Evolutionary conservation across 805 yeast species (phyloP).

Genomic region (Ogataea minuta): DNA sequence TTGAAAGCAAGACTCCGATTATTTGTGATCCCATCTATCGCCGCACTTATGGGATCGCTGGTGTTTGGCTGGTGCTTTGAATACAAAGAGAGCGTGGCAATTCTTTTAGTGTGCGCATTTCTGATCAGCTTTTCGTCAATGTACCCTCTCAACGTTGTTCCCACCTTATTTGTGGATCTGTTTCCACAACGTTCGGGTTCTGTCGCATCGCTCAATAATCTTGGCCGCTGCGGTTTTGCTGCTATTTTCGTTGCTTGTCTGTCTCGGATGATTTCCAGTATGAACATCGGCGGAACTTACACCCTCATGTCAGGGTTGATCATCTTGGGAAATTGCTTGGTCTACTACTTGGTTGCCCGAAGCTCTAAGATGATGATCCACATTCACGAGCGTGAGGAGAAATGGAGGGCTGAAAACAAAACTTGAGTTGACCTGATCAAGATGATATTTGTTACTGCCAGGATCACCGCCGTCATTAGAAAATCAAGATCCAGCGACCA

Average conservation of each 20-base stretch:
- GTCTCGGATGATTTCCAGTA: conserved; percentile 50
- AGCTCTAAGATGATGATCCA: conserved; percentile 21
- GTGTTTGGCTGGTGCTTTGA: conserved; percentile 76
- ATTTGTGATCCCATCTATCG: conserved; percentile 39
- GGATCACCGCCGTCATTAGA: too few species aligned
- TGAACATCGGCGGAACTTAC: conserved; percentile 76
- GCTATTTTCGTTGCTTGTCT: conserved; percentile 72
- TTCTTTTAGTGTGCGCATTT: conserved; percentile 57
- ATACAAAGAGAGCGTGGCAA: conserved; percentile 44
- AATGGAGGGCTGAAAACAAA: too few species aligned
- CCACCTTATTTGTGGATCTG: conserved; percentile 73
- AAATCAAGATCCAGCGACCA: too few species aligned
- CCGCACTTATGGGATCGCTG: conserved; percentile 40
- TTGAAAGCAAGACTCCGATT: conserved; percentile 54
- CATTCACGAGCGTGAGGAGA: conserved; percentile 1
- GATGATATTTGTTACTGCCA: too few species aligned
- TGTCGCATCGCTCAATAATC: conserved; percentile 69
- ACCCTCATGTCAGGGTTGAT: conserved; percentile 63
- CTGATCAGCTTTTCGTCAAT: conserved; percentile 58
- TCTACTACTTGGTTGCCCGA: conserved; percentile 16
- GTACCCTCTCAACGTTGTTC: conserved; percentile 53
- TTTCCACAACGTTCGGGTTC: conserved; percentile 70
- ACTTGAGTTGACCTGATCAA: too few species aligned
- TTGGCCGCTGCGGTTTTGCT: conserved; percentile 68
- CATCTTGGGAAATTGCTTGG: conserved; percentile 12